These are phyloP conservation scores for Mucor irregularis DNA, from an alignment of 371 early-diverging fungal species.

Conservation along the genomic window DNA sequence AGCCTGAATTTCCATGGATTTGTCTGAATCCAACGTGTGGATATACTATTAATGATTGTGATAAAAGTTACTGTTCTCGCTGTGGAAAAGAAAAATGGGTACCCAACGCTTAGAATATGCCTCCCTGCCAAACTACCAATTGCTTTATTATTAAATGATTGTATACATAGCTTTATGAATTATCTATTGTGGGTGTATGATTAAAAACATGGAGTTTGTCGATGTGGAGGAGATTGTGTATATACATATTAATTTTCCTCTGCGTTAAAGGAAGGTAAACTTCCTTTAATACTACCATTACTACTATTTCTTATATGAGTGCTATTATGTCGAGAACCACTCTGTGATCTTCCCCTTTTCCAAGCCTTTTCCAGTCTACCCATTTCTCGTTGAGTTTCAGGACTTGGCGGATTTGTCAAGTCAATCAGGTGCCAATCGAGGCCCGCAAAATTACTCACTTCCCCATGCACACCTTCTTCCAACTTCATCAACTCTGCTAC, in stretches of 20 bases:
- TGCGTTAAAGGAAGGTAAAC: background rate
- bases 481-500: conserved; percentile 72
- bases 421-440: conserved; percentile 36
- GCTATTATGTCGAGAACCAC: background rate
- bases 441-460: conserved; percentile 43
- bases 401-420: conserved; percentile 33
- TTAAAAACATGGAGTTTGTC: too few relatives aligned
- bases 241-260: background rate
- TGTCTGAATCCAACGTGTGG: too few relatives aligned
- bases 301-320: too few relatives aligned
- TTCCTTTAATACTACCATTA: background rate
- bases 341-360: conserved; percentile 12
- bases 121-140: too few relatives aligned
- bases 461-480: conserved; percentile 65
- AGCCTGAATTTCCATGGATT: too few relatives aligned
- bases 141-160: too few relatives aligned
- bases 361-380: conserved; percentile 35
- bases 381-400: conserved; percentile 36
- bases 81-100: too few relatives aligned
- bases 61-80: too few relatives aligned
- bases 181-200: too few relatives aligned
- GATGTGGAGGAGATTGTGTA: background rate
- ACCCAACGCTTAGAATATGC: too few relatives aligned
- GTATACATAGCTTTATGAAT: too few relatives aligned
- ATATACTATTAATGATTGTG: too few relatives aligned